Base-by-base conservation (phyloP, 345 rosid genomes). In the Raphanus raphanistrum region DNA sequence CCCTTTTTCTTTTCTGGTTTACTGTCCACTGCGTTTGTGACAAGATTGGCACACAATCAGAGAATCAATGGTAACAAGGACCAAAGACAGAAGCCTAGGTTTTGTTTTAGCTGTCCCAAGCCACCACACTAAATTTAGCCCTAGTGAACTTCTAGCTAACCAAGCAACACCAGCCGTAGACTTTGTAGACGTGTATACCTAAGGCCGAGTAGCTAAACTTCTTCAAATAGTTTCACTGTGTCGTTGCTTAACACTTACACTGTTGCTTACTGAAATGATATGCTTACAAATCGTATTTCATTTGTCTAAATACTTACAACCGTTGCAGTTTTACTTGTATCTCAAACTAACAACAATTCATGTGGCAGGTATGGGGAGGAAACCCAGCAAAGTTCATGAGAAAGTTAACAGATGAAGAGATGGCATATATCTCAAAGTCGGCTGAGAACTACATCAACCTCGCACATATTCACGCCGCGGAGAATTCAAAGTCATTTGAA, bases 331-430 rank as follows among this genome's bases (percentile, higher is more conserved):
- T 16, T 33, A 15, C 41, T 27, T 27, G 8, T 38, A 66, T 58
- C 48, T 57, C 66, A 27, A 41, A 67, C 50, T 50, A 64, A 12
- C 3, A n/a, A 15, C 3, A n/a, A 13, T 64, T 36, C 66, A 60
- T 57, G 73, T 66, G 73, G 80, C 87, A 91, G 98, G 90, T 93
- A 0, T 93, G 97, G 98, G 98, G 91, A 84, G 98, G 98, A 31
- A 93, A 86, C 78, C 98, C 98, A 4, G 98, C 98, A 9, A 90
- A 74, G 86, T 90, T 91, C 77, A 79, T 91, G 81, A 88, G 98
- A 63, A 91, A 90, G 87, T 82, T 93, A 62, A 85, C 93, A 7
- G 98, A 91, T 36, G 93, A 87, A 83, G 98, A 93, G 90, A 84
- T 88, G 36, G 83, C 82, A 41, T 91, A 90, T 45, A 93, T 93